These are phyloP conservation scores for Trichocladium uniseriatum DNA, from an alignment of 495 filamentous ascomycete genomes.

Conservation along the genomic window DNA sequence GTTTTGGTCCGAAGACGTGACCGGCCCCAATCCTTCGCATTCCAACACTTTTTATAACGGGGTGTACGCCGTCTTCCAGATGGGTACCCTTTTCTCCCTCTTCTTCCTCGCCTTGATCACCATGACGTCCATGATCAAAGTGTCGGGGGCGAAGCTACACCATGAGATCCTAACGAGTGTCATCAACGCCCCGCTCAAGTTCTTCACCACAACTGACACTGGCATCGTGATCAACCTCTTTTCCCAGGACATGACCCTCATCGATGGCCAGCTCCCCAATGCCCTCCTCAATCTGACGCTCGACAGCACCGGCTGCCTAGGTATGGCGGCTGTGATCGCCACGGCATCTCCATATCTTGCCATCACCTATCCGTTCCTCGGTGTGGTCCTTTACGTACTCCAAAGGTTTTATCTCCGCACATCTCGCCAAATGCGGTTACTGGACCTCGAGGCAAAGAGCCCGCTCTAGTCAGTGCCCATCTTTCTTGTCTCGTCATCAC, in stretches of 20 bases:
- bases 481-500: background rate
- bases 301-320: conserved; percentile 3
- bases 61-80: conserved; percentile 19
- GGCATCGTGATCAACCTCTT: conserved; percentile 28
- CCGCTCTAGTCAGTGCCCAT: conserved; percentile 14
- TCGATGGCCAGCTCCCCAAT: conserved; percentile 21
- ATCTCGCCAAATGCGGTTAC: conserved; percentile 46
- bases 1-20: conserved; percentile 21
- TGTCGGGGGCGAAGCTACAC: conserved; percentile 16
- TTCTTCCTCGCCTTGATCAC: conserved; percentile 5
- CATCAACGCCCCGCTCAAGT: conserved; percentile 18
- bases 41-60: conserved; percentile 19
- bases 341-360: conserved; percentile 21
- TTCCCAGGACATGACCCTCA: conserved; percentile 30
- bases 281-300: conserved; percentile 12
- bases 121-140: conserved; percentile 13
- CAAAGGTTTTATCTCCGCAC: conserved; percentile 49
- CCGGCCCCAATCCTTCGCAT: conserved; percentile 4
- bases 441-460: conserved; percentile 40
- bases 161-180: conserved; percentile 14
- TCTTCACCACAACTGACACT: conserved; percentile 20
- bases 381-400: conserved; percentile 32
- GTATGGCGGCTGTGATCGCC: conserved; percentile 26
- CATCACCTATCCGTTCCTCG: conserved; percentile 22
- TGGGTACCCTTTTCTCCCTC: conserved; percentile 8